Evolutionary conservation across 208 protist genomes (phyloP).

Genomic region (Trypanosoma cruzi): DNA sequence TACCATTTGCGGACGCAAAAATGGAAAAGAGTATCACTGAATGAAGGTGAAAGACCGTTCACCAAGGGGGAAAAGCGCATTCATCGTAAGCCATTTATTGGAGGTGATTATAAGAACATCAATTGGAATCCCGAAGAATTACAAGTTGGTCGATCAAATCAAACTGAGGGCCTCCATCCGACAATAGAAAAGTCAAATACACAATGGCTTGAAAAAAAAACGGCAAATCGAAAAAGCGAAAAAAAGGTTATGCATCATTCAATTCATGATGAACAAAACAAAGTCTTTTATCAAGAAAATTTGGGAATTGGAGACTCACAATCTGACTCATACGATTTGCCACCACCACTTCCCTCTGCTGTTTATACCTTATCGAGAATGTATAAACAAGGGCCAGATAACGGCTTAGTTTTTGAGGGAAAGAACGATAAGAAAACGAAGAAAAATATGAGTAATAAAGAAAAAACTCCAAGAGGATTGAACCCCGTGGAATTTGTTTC

Average conservation of each 20-base stretch:
- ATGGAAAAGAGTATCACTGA: slow-evolving; percentile 6
- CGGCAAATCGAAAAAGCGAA: too few relatives aligned
- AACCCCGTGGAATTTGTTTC: not conserved
- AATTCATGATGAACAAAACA: not conserved
- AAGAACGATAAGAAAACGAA: not conserved
- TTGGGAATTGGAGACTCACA: not conserved
- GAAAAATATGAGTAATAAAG: not conserved
- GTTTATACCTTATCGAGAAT: not conserved
- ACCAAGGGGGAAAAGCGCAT: not conserved
- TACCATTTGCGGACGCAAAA: not conserved
- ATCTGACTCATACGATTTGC: slow-evolving; percentile 9
- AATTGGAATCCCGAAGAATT: not conserved
- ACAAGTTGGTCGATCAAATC: not conserved
- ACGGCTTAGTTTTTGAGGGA: not conserved
- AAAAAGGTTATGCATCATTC: not conserved
- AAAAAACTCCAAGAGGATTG: slow-evolving; percentile 4
- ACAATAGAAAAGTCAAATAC: too few relatives aligned
- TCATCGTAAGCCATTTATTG: slow-evolving; percentile 1
- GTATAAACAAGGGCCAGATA: not conserved
- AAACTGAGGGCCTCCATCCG: too few relatives aligned
- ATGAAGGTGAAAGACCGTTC: not conserved
- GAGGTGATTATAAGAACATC: not conserved
- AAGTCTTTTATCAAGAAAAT: not conserved
- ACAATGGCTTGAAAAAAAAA: too few relatives aligned
- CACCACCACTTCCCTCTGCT: slow-evolving; percentile 10